Base-by-base conservation (phyloP, 345 rosid species). In the Luvunga scandens region DNA sequence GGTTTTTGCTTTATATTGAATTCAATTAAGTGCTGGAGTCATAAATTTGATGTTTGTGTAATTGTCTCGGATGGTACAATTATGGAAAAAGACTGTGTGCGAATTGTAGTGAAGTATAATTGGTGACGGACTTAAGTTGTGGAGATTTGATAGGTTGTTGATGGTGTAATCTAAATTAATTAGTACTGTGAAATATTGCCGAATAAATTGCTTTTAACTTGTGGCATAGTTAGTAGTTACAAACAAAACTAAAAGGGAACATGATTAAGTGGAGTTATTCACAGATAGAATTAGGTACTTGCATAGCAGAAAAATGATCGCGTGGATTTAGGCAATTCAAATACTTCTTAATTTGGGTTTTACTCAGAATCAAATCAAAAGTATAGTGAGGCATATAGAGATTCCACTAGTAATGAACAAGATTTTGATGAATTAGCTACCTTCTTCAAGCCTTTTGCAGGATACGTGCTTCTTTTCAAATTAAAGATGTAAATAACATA, bases 1-100 rank as follows among this genome's bases (percentile, higher is more conserved):
- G 71, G 68, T 12, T 73, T 59, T 39, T 80, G 31, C 31, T 59
- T 45, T 72, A 53, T 39, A 69, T 69, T 65, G 71, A 68, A 65
- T 73, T 42, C 50, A 66, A 36, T 38, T 6, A 18, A 76, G 62
- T 30, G 60, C 48, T 27, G 28, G 48, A 27, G 25, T 61, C 8
- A 27, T 8, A 16, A n/a, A 22, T 28, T 36, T 36, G 21, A 27
- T 77, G 59, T 48, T 19, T 67, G 42, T 36, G 19, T 31, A 18
- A 7, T 31, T 5, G 22, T 34, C 8, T 6, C 9, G 3, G 14
- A 19, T 30, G 0, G 27, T 24, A 55, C 42, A 65, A 34, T 31
- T 36, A 82, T 31, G 69, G 59, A 64, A 25, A 59, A 22, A 18
- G 63, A 27, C 13, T 60, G 45, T 25, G 18, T 69, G 60, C 33